Evolutionary conservation across 2,329 filamentous ascomycete genomes (phyloP).

Genomic region (Fusarium pseudograminearum): DNA sequence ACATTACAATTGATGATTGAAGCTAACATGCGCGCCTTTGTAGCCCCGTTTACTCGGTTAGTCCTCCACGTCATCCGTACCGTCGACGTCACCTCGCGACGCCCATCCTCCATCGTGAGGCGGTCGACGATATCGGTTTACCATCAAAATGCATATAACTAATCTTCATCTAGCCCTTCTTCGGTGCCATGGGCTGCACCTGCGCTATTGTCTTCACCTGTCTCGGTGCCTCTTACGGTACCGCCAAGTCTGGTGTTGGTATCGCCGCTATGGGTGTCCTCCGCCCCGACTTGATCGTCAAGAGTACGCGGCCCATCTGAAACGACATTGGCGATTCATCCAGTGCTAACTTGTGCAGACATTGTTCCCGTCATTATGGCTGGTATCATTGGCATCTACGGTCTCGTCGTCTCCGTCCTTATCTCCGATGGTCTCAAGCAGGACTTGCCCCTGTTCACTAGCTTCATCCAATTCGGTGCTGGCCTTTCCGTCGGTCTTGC

Average conservation of each 20-base stretch:
- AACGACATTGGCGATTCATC: background rate
- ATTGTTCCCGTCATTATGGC: constrained; percentile 99
- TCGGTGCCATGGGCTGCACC: constrained; percentile 98
- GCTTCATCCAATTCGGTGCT: constrained; percentile 87
- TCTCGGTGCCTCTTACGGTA: constrained; percentile 97
- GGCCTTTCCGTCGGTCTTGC: constrained; percentile 85
- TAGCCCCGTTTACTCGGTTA: constrained; percentile 99
- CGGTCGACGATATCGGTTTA: constrained; percentile 31
- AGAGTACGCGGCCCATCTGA: constrained; percentile 76
- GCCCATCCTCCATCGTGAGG: constrained; percentile 35
- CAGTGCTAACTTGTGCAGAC: constrained; percentile 67
- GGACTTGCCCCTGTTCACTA: constrained; percentile 79
- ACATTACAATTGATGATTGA: constrained; percentile 33
- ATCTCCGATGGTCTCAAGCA: constrained; percentile 84
- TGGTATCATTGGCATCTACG: constrained; percentile 99
- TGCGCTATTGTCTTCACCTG: constrained; percentile 96
- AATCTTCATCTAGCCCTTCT: constrained; percentile 76
- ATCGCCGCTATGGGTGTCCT: constrained; percentile 99
- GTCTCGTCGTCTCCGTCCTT: constrained; percentile 87
- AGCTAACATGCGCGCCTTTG: constrained; percentile 59
- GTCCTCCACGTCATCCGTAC: constrained; percentile 61
- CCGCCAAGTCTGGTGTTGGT: constrained; percentile 98
- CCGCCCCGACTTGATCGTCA: constrained; percentile 97
- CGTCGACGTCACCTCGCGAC: constrained; percentile 49
- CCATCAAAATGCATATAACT: constrained; percentile 47